Conservation (phyloP, 306 rosid genomes). For the Sesbania bispinosa region DNA sequence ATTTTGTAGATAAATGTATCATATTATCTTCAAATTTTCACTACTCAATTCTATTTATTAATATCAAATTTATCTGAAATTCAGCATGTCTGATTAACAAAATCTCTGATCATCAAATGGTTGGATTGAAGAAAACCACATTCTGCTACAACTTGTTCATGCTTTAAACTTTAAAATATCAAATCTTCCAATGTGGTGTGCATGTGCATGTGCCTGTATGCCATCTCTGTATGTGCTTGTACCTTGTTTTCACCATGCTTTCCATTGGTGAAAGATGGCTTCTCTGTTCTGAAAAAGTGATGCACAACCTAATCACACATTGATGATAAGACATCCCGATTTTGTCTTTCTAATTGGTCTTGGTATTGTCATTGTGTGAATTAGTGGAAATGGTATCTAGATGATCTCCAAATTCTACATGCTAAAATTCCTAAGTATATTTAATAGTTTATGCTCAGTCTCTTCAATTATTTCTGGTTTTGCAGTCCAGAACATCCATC, state of each 20-base stretch:
- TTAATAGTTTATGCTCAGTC: slow-evolving; percentile 4
- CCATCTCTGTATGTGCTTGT: background rate
- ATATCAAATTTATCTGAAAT: background rate
- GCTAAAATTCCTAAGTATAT: slow-evolving; percentile 7
- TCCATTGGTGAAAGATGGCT: background rate
- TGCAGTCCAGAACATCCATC: slow-evolving; percentile 98
- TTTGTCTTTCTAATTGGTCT: slow-evolving; percentile 10
- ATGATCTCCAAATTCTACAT: slow-evolving; percentile 5
- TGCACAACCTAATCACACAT: background rate
- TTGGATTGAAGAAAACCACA: slow-evolving; percentile 1
- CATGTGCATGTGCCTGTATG: background rate
- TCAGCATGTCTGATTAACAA: background rate
- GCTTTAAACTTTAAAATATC: background rate
- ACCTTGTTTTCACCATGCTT: background rate
- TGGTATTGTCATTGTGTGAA: slow-evolving; percentile 9
- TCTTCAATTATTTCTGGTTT: slow-evolving; percentile 25
- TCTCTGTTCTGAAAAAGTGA: slow-evolving; percentile 15
- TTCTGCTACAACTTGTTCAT: background rate
- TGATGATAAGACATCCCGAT: background rate
- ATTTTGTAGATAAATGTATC: background rate
- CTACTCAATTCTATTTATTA: background rate
- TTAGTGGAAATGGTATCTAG: background rate
- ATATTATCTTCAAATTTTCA: background rate
- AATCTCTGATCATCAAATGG: background rate
- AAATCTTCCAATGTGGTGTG: background rate